Base-by-base conservation (phyloP, 73 alveolate species). In the Paramecium tetraurelia region DNA sequence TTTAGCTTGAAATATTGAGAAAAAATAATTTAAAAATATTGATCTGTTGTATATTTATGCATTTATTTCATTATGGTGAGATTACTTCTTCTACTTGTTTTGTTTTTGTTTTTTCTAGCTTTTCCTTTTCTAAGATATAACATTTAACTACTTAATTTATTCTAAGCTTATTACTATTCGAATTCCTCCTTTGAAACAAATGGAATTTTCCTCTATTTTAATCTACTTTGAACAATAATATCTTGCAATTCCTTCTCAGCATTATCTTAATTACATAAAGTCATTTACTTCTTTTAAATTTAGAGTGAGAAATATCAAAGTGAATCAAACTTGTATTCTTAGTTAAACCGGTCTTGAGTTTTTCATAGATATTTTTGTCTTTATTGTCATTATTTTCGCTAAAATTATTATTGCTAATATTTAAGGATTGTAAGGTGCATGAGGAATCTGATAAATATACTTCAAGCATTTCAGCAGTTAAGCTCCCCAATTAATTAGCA, bases 251-350 rank as follows among this genome's bases (percentile, higher is more conserved):
- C 97, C 44, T 80, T 38, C 63, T 93, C 97, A 48, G 92, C 46
- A 24, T 46, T 44, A 38, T 7, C 90, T 80, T 24, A 44, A 21
- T 80, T 14, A 24, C 22, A 44, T 3, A 0, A 11, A 41, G 7
- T n/a, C 2, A 8, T 43, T 63, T 70, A 24, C 94, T 85, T 59
- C 77, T 89, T 46, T 90, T 85, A 22, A 95, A 86, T 68, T 93
- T 87, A 85, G 89, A 87, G 86, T 94, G 94, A 68, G 98, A 94
- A 29, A 96, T 93, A 92, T 96, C 97, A 59, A 95, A 59, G 40
- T 92, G 95, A 1, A 90, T 71, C 33, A 95, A 40, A 57, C 87
- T 84, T 20, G 95, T 69, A 83, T 92, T 93, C 43, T 92, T 92
- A 1, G 75, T 93, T 92, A 48, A 95, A 77, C 76, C 96, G 38